Base-by-base conservation (phyloP, 768 basidiomycete species). In the Gymnopilus dilepis region DNA sequence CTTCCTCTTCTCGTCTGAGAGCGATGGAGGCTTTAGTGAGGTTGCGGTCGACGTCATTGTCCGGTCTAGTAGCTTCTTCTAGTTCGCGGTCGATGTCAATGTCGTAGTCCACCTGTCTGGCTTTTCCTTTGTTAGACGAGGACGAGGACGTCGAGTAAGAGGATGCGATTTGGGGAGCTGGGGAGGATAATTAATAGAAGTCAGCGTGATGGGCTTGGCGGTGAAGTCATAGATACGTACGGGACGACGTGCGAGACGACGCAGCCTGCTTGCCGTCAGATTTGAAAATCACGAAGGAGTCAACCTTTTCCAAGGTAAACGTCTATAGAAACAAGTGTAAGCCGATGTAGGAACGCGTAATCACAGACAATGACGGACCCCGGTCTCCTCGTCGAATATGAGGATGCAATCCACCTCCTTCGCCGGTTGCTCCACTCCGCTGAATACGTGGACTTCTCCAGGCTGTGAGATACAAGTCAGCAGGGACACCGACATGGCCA, bases 341-440 rank as follows among this genome's bases (percentile, higher is more conserved):
- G 72, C 24, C 19, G 60, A 59, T 42, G 45, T 17, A 22, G 13
- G 38, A 33, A 11, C 11, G 19, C 24, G 34, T 58, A 51, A 40
- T 33, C 28, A 26, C 17, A 37, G 50, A 15, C 34, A 13, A 21
- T 34, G 42, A 76, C 85, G 71, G 70, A 90, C 91, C 65, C 85
- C 85, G 50, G 83, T 78, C 56, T 86, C 88, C 68, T 91, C 90
- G 70, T 94, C 91, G 67, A 88, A 94, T 45, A 94, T 88, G 40
- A 94, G 78, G 6, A 93, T 84, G 64, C 92, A 94, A 53, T 92
- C 90, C 66, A 81, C 80, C 47, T 92, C 89, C 69, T 86, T 89
- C 6, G 87, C 82, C 1, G 82, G 73, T 15, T 77, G 77, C 67
- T 90, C 90, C 7, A 69, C 67, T 3, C 91, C 91, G 38, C 73